Conservation (phyloP, 2,329 filamentous ascomycete genomes). For the Colletotrichum incanum region DNA sequence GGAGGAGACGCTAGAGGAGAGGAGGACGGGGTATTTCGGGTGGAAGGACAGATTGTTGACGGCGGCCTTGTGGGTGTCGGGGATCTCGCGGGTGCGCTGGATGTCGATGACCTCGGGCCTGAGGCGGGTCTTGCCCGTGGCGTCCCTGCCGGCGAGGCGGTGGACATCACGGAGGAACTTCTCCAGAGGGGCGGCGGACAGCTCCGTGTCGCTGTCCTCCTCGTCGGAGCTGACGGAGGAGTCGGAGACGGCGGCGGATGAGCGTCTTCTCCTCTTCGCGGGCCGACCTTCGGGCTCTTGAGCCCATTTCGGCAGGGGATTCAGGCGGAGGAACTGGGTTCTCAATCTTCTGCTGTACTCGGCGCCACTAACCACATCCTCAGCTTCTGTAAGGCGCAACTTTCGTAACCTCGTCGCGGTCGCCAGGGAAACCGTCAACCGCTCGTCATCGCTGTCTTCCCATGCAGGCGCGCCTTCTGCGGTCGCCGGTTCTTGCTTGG, state of each 20-base stretch:
- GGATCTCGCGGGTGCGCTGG: constrained; percentile 88
- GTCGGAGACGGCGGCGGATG: constrained; percentile 62
- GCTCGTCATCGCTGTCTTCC: constrained; percentile 97
- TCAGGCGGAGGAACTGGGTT: constrained; percentile 78
- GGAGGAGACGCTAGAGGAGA: constrained; percentile 89
- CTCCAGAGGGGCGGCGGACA: constrained; percentile 84
- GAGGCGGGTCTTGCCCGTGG: constrained; percentile 74
- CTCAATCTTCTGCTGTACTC: constrained; percentile 88
- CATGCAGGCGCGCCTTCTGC: constrained; percentile 74
- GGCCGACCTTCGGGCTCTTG: constrained; percentile 65
- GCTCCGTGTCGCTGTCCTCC: constrained; percentile 71
- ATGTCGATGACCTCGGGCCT: constrained; percentile 93
- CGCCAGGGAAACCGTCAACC: constrained; percentile 86
- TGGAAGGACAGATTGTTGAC: constrained; percentile 92
- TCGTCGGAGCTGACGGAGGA: constrained; percentile 54
- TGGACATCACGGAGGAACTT: constrained; percentile 83
- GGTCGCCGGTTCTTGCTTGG: constrained; percentile 42
- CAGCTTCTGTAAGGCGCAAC: constrained; percentile 82
- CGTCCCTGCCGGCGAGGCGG: constrained; percentile 71
- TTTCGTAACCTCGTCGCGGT: constrained; percentile 84
- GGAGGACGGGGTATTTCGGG: constrained; percentile 87
- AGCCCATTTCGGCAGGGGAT: constrained; percentile 75
- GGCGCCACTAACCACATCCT: constrained; percentile 88
- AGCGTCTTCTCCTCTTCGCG: constrained; percentile 66
- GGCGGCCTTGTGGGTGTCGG: constrained; percentile 82